Evolutionary conservation across 768 basidiomycete species (phyloP).

Genomic region (Favolaschia claudopus): DNA sequence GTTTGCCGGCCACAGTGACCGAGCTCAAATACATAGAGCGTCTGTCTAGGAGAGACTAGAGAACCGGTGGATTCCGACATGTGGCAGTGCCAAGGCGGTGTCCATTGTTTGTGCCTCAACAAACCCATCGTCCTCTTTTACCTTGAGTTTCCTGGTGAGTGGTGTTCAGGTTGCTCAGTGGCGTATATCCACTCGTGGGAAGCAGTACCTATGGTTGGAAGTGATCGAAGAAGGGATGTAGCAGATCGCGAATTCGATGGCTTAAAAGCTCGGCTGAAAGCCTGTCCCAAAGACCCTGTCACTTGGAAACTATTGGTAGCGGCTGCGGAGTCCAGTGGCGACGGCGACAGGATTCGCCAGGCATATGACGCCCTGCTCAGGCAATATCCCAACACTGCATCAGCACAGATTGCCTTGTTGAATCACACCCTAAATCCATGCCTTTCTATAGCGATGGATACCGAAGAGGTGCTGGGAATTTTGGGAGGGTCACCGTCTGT

Average conservation of each 20-base stretch:
- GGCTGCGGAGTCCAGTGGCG: slow-evolving; percentile 76
- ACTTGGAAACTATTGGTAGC: slow-evolving; percentile 81
- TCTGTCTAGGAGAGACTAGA: too few relatives aligned
- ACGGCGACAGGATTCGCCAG: slow-evolving; percentile 80
- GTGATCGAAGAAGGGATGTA: too few relatives aligned
- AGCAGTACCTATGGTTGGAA: too few relatives aligned
- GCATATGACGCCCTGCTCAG: slow-evolving; percentile 85
- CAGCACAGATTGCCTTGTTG: slow-evolving; percentile 86
- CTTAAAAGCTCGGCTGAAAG: slow-evolving; percentile 64
- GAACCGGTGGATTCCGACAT: too few relatives aligned
- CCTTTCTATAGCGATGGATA: slow-evolving; percentile 77
- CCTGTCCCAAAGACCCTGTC: slow-evolving; percentile 78
- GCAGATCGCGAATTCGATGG: slow-evolving; percentile 79
- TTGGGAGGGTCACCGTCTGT: slow-evolving; percentile 86
- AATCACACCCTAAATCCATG: slow-evolving; percentile 74
- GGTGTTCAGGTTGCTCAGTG: too few relatives aligned
- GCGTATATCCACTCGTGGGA: too few relatives aligned
- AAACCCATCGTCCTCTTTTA: too few relatives aligned
- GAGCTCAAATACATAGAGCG: too few relatives aligned
- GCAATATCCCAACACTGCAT: slow-evolving; percentile 92
- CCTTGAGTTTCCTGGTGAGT: too few relatives aligned
- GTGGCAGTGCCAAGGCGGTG: too few relatives aligned
- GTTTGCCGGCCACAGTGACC: too few relatives aligned
- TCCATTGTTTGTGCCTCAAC: too few relatives aligned
- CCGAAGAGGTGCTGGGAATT: slow-evolving; percentile 89